phyloP scores from a whole-genome alignment of 2,329 filamentous ascomycete genomes.

The Seiridium unicorne region DNA sequence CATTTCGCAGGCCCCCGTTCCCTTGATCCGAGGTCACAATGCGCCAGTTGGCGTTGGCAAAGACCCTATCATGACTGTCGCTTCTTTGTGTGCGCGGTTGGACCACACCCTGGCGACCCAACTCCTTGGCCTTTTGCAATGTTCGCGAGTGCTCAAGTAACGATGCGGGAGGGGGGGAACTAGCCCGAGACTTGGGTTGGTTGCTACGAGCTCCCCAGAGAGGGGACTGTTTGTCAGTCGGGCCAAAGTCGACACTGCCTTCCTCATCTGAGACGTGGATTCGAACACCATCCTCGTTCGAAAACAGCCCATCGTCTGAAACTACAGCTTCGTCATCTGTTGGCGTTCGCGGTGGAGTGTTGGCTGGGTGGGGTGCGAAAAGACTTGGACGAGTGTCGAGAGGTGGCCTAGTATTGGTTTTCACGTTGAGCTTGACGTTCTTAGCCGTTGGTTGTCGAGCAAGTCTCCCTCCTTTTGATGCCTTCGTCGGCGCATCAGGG shows the following conservation, averaged over 20 bases:
- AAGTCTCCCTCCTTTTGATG: conserved; percentile 13
- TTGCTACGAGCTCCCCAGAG: conserved; percentile 74
- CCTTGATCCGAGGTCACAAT: conserved; percentile 85
- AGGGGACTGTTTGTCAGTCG: conserved; percentile 72
- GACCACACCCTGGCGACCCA: conserved; percentile 55
- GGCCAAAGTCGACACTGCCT: conserved; percentile 47
- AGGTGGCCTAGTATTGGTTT: conserved; percentile 17
- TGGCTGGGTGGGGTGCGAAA: conserved; percentile 46
- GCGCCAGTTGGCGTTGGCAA: conserved; percentile 77
- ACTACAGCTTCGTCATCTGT: conserved; percentile 40
- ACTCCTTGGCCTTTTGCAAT: conserved; percentile 55
- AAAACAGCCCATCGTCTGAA: conserved; percentile 44
- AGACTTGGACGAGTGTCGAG: conserved; percentile 48
- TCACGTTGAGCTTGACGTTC: conserved; percentile 22
- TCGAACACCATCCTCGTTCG: conserved; percentile 56
- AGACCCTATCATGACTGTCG: conserved; percentile 66
- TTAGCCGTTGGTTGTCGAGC: conserved; percentile 25
- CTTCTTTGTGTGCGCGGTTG: conserved; percentile 56
- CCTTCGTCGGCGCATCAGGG: conserved; percentile 48
- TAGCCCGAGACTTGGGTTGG: conserved; percentile 75
- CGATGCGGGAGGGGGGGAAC: conserved; percentile 71
- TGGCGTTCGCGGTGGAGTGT: conserved; percentile 56
- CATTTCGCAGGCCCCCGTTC: conserved; percentile 89
- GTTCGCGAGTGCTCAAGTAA: conserved; percentile 67
- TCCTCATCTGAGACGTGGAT: conserved; percentile 42